Percentiles rank a stretch among this genome's conserved stretches.
These are phyloP conservation scores for Coemansia sp. DNA, from an alignment of 192 early-diverging fungal genomes.

Conservation along the genomic window DNA sequence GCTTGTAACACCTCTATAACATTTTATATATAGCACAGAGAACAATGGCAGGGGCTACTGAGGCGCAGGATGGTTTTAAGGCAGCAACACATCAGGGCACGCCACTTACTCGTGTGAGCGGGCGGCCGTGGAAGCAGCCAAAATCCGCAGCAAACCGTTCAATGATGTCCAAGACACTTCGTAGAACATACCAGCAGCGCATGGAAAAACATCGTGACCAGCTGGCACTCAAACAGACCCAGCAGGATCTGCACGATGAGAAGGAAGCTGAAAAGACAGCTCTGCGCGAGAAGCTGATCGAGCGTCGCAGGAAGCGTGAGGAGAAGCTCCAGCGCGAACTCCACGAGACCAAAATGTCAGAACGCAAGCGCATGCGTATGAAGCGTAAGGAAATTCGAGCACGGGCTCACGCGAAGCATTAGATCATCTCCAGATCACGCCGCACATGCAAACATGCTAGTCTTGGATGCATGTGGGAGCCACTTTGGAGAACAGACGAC, in stretches of 20 bases:
- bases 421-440: constrained; percentile 2
- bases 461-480: not conserved
- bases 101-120: constrained; percentile 42
- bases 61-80: no score
- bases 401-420: constrained; percentile 55
- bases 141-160: constrained; percentile 44
- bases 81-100: constrained; percentile 6
- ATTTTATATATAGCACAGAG: not conserved
- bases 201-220: constrained; percentile 26
- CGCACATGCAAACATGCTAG: not conserved
- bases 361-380: constrained; percentile 49
- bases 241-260: constrained; percentile 42
- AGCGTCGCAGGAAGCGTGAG: constrained; percentile 44
- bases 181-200: constrained; percentile 43
- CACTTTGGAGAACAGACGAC: not conserved
- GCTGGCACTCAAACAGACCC: constrained; percentile 23
- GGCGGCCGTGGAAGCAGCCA: constrained; percentile 44
- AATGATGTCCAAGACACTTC: constrained; percentile 48
- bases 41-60: constrained; percentile 3
- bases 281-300: constrained; percentile 28
- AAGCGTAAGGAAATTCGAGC: constrained; percentile 54
- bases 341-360: constrained; percentile 46
- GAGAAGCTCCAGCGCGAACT: constrained; percentile 40
- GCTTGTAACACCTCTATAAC: not conserved
- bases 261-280: constrained; percentile 37